Conservation (phyloP, 2,329 filamentous ascomycete species). For the Byssoonygena ceratinophila region DNA sequence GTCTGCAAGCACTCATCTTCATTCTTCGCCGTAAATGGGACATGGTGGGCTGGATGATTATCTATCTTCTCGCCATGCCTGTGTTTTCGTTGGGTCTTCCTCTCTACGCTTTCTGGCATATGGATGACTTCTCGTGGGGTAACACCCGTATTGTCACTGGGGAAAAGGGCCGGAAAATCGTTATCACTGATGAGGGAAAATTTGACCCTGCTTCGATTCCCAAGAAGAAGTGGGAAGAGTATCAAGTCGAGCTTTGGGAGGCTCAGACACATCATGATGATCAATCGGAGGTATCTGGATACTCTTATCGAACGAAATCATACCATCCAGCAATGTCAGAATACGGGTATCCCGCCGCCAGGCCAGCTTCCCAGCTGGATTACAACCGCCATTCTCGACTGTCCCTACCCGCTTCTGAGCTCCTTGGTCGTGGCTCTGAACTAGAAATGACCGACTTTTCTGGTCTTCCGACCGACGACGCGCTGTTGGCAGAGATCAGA, state of each 20-base stretch:
- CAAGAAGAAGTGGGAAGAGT: conserved; percentile 98
- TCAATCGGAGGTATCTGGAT: conserved; percentile 80
- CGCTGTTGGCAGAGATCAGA: conserved; percentile 81
- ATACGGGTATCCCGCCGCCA: conserved; percentile 56
- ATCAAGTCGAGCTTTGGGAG: conserved; percentile 96
- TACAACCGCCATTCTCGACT: conserved; percentile 55
- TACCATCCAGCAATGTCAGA: conserved; percentile 53
- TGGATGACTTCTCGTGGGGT: conserved; percentile 99
- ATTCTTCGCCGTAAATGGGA: conserved; percentile 96
- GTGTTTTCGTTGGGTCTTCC: conserved; percentile 86
- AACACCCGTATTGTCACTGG: conserved; percentile 96
- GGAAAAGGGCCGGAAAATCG: conserved; percentile 81
- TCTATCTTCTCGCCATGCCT: conserved; percentile 84
- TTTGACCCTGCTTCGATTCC: conserved; percentile 89
- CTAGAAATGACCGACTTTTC: conserved; percentile 65
- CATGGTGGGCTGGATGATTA: conserved; percentile 98
- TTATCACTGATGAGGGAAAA: conserved; percentile 94
- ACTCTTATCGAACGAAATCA: conserved; percentile 85
- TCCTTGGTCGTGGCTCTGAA: conserved; percentile 45
- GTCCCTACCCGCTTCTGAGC: conserved; percentile 65
- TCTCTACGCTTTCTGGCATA: conserved; percentile 95
- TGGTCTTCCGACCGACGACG: conserved; percentile 76
- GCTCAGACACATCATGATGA: conserved; percentile 76
- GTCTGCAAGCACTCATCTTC: conserved; percentile 93
- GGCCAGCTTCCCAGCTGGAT: conserved; percentile 51